Percentiles rank a stretch among this genome's conserved stretches.
Evolutionary conservation across 176 grass and related monocot species (phyloP).

Genomic region (Saccharum spontaneum): DNA sequence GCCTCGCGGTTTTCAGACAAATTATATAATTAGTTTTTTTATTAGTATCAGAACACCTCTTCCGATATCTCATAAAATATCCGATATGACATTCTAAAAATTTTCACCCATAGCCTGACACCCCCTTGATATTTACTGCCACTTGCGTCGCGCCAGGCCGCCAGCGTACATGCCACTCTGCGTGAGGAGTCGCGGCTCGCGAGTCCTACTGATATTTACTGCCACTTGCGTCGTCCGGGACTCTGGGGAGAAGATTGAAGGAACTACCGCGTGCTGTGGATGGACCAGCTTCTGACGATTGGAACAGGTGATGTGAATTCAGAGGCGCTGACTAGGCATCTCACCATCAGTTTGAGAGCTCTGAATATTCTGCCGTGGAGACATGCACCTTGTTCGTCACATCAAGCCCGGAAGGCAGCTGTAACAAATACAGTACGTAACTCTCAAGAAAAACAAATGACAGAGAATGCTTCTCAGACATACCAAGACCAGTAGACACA

Average conservation of each 20-base stretch:
- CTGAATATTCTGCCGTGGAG: constrained; percentile 6
- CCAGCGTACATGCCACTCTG: neutral
- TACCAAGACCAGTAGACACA: neutral
- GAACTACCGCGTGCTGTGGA: neutral
- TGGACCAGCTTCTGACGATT: neutral
- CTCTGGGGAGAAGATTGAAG: neutral
- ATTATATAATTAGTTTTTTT: too few relatives aligned
- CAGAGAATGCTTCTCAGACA: neutral
- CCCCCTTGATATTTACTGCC: too few relatives aligned
- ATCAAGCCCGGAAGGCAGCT: neutral
- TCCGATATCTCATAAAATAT: too few relatives aligned
- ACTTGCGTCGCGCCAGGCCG: too few relatives aligned
- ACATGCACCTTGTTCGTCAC: neutral
- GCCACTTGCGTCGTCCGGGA: neutral
- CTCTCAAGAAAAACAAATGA: neutral
- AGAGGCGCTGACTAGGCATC: neutral
- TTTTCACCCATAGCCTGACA: too few relatives aligned
- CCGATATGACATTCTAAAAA: too few relatives aligned
- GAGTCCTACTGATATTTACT: neutral
- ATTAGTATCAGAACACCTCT: too few relatives aligned
- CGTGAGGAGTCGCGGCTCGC: neutral
- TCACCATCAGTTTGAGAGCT: constrained; percentile 7
- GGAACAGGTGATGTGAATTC: neutral
- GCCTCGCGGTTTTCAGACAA: too few relatives aligned
- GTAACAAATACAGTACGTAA: neutral